Evolutionary conservation across 2,329 filamentous ascomycete genomes (phyloP), one percentile per base, ranked within the genome.

Genomic region (Xylaria sp.): DNA sequence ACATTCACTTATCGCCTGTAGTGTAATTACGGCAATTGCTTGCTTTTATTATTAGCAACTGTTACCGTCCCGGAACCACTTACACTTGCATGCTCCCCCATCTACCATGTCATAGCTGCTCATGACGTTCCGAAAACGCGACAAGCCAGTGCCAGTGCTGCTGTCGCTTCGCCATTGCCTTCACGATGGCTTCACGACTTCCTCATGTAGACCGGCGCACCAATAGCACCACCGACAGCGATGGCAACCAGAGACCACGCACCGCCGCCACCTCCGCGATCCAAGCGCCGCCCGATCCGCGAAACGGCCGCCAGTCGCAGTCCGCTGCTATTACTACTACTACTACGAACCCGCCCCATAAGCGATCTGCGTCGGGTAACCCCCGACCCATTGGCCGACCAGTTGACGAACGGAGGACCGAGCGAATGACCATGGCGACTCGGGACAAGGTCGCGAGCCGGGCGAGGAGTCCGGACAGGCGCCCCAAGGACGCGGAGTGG

Each of bases 401-500:
- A 48, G 72, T 77, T 37, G 81, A 84, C 63, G 80, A 84, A 70
- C 75, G 83, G 63, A 77, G 82, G 68, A 85, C 80, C 6, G 85
- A 87, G 72, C 79, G 76, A 69, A 70, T 79, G 68, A 70, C 83
- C 57, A 79, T 86, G 61, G 84, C 84, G 51, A 86, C 84, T 19
- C 77, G 83, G 59, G 88, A 91, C 69, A 84, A 83, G 57, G 71
- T 86, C 58, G 79, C 84, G 42, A 78, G 81, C 59, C 80, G 84
- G 59, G 79, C 80, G 6, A 81, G 79, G 69, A 90, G 87, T 67
- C 81, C 86, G 1, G 81, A 81, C 54, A 74, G 78, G 51, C 74
- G 77, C 46, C 69, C 70, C 7, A 71, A 64, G 55, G 70, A 72
- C 2, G 49, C 23, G 11, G 74, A 74, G 47, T 68, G 64, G 11